These are phyloP conservation scores for Mucor racemosus DNA, from an alignment of 371 early-diverging fungal species.

Conservation along the genomic window DNA sequence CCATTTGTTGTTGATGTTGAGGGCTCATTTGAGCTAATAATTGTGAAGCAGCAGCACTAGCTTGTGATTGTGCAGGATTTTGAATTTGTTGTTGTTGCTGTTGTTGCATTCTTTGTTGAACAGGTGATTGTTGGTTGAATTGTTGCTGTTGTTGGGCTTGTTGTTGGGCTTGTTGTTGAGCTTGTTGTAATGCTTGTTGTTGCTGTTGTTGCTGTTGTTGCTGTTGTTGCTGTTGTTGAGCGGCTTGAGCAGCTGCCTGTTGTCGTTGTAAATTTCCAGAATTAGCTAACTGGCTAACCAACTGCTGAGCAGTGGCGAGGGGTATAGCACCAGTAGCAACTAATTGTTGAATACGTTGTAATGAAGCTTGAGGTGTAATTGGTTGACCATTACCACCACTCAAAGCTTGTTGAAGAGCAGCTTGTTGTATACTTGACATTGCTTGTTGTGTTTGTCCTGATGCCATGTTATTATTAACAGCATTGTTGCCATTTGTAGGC, in stretches of 20 bases:
- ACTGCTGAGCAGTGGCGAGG: conserved; percentile 37
- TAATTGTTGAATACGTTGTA: conserved; percentile 43
- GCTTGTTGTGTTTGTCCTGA: conserved; percentile 5
- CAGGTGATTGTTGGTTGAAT: conserved; percentile 26
- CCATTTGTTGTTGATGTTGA: conserved; percentile 52
- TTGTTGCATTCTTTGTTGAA: conserved; percentile 24
- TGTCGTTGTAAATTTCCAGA: conserved; percentile 30
- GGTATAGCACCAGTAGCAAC: conserved; percentile 34
- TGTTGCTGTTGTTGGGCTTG: conserved; percentile 25
- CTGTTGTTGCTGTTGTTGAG: conserved; percentile 18
- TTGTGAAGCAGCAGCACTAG: conserved; percentile 23
- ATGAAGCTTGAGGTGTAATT: conserved; percentile 25
- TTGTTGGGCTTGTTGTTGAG: conserved; percentile 13
- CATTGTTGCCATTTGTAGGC: background rate
- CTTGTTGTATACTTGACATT: conserved; percentile 27
- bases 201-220: conserved; percentile 28
- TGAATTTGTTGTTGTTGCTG: conserved; percentile 2
- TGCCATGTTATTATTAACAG: background rate
- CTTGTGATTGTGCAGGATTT: conserved; percentile 1
- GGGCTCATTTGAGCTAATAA: conserved; percentile 41
- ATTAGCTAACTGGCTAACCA: conserved; percentile 35
- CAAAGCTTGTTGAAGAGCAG: conserved; percentile 29
- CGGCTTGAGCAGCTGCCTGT: conserved; percentile 24
- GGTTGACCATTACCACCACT: conserved; percentile 26
- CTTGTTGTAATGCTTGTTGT: conserved; percentile 1